These are phyloP conservation scores for Tylopilus subfusipes DNA, from an alignment of 768 basidiomycete species.

Conservation along the genomic window DNA sequence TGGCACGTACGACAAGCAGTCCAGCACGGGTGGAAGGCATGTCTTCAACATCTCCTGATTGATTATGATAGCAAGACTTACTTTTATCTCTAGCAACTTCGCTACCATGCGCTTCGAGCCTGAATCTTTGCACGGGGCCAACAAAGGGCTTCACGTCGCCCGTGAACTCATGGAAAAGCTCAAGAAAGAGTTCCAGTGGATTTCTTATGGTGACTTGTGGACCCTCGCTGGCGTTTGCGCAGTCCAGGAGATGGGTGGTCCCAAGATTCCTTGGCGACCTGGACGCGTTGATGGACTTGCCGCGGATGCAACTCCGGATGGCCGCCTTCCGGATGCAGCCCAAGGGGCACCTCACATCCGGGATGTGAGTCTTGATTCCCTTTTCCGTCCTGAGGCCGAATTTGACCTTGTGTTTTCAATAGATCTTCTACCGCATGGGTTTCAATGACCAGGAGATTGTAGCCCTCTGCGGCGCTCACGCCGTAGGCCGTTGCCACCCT, in stretches of 20 bases:
- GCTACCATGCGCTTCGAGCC: conserved; percentile 98
- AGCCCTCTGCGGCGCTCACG: conserved; percentile 90
- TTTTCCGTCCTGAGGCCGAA: neutral
- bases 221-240: conserved; percentile 93
- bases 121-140: conserved; percentile 80
- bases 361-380: conserved; percentile 42
- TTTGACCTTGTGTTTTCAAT: neutral
- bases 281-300: conserved; percentile 88
- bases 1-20: conserved; percentile 85
- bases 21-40: conserved; percentile 76
- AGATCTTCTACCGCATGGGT: conserved; percentile 77
- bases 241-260: conserved; percentile 90
- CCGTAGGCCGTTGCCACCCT: conserved; percentile 90
- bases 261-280: conserved; percentile 89
- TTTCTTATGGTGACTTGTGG: conserved; percentile 95
- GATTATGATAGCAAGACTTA: neutral
- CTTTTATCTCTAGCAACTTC: conserved; percentile 65
- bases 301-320: conserved; percentile 74
- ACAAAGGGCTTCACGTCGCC: conserved; percentile 78
- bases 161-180: conserved; percentile 81
- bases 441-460: conserved; percentile 99
- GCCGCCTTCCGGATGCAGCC: conserved; percentile 83
- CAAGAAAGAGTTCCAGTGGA: conserved; percentile 88
- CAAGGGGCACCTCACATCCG: conserved; percentile 85
- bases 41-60: conserved; percentile 6